Evolutionary conservation across 164 flowering plant species (phyloP), one percentile per base, ranked within the genome.

Genomic region (Umbilicus rupestris): DNA sequence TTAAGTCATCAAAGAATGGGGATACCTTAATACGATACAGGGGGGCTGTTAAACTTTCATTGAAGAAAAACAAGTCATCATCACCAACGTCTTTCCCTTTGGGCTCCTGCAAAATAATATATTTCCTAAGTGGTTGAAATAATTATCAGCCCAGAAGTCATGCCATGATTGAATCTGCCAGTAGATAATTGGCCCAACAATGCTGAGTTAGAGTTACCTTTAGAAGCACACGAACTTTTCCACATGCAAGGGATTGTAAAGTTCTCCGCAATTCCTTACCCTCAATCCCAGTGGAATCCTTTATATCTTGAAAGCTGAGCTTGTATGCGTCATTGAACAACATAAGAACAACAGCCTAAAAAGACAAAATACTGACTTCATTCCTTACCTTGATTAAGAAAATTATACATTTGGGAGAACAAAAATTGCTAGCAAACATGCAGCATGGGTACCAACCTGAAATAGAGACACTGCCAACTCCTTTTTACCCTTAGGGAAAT

Each of bases 381-480:
- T 29, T 19, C 28, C 14, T n/a, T 26, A 19, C 29, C 22, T 62
- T 22, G 42, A 62, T 62, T 29, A 50, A 50, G 57, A 11, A 24
- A 50, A 11, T 15, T 24, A 55, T 5, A 24, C 26, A 63, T 19
- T 3, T 28, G 8, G 0, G 24, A 62, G 22, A 33, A n/a, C 5
- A 63, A 2, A 63, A 63, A 37, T 22, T 14, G 14, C 29, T 37
- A 7, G 29, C 4, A 39, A 19, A 44, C 10, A 37, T 30, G 11
- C 26, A 8, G 60, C 46, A 29, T 33, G 15, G 63, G 55, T 45
- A 77, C 83, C 49, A 70, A 88, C 97, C 95, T 90, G 97, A 79
- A 90, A 90, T 20, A 90, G 83, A 62, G 97, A 90, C 72, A 90
- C 95, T 39, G 95, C 88, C 69, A 90, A 83, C 82, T 90, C 97